A percentile compares a stretch with the other conserved stretches of the same genome.
Conservation (phyloP, 768 basidiomycete genomes). For the Cyclocybe aegerita region DNA sequence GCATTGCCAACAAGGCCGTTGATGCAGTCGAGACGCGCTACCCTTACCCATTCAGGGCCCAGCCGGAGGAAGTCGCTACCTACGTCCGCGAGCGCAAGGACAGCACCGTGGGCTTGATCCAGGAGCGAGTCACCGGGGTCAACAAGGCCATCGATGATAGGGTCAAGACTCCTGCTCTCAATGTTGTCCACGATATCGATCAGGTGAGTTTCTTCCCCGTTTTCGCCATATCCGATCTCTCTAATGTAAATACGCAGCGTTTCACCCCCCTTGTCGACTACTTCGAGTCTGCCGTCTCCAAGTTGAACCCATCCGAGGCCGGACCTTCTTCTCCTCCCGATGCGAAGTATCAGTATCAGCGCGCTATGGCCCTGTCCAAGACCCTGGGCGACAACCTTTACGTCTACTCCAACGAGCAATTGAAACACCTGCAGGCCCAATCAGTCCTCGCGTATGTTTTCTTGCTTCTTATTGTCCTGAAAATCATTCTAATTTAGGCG, state of each 20-base stretch:
- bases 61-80: slow-evolving; percentile 67
- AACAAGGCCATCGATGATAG: slow-evolving; percentile 66
- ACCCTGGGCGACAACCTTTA: slow-evolving; percentile 62
- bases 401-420: slow-evolving; percentile 67
- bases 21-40: slow-evolving; percentile 72
- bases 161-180: slow-evolving; percentile 61
- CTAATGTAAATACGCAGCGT: slow-evolving; percentile 35
- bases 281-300: slow-evolving; percentile 56
- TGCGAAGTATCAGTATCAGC: slow-evolving; percentile 76
- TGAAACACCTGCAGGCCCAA: slow-evolving; percentile 69
- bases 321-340: slow-evolving; percentile 47
- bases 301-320: slow-evolving; percentile 47
- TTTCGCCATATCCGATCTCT: neutral
- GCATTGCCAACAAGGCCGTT: slow-evolving; percentile 70
- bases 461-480: neutral
- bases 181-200: slow-evolving; percentile 68
- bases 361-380: slow-evolving; percentile 64
- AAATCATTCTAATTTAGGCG: slow-evolving; percentile 6
- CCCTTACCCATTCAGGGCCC: slow-evolving; percentile 74
- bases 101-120: slow-evolving; percentile 47
- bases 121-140: slow-evolving; percentile 33
- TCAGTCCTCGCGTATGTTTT: slow-evolving; percentile 58
- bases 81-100: slow-evolving; percentile 60
- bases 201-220: slow-evolving; percentile 43
- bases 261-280: slow-evolving; percentile 78